Base-by-base conservation (phyloP, 1,284 basidiomycete genomes). In the Moniliella sp. region DNA sequence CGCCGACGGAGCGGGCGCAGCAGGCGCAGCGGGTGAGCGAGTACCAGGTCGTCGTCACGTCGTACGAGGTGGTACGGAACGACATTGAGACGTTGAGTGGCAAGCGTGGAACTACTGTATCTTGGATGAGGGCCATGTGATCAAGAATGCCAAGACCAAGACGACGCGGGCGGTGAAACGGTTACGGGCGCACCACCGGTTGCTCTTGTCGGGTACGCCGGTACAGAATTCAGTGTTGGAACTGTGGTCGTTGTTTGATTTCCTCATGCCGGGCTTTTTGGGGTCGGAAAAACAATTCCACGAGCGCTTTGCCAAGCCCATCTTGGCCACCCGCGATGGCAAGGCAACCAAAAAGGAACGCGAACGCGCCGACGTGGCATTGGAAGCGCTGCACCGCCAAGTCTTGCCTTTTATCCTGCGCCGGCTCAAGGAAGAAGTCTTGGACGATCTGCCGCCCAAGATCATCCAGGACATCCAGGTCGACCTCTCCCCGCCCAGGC, bases 381-480 rank as follows among this genome's bases (percentile, higher is more conserved):
- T 99, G 12, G 91, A 97, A 58, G 82, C 86, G 1, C 62, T 99
- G 31, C 91, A 97, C 62, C 97, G 97, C 64, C 91, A 99, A 67
- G 88, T 97, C 16, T 65, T 97, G n/a, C 91, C 91, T 0, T 99
- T 99, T 73, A 65, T 99, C 17, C 69, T 99, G 16, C 78, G 91
- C 31, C 75, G 91, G 13, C 66, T 99, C 50, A 99, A 99, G 61
- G 91, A 99, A 62, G 86, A 99, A 54, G 91, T 97, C 14, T 67
- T 99, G 39, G 67, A 83, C 48, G 91, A 99, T 57, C 68, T 99
- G 2, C 91, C 91, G 0, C 91, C 91, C 2, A 97, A 99, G 66
- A 99, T 99, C 61, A 97, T 99, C 42, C 91, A 99, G 63, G 91
- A 99, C 59, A 94, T 97, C 62, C 91, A 94, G 56, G 94, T 88